Conservation (phyloP, 2,329 filamentous ascomycete species). For the Teratosphaeria epicoccoides region DNA sequence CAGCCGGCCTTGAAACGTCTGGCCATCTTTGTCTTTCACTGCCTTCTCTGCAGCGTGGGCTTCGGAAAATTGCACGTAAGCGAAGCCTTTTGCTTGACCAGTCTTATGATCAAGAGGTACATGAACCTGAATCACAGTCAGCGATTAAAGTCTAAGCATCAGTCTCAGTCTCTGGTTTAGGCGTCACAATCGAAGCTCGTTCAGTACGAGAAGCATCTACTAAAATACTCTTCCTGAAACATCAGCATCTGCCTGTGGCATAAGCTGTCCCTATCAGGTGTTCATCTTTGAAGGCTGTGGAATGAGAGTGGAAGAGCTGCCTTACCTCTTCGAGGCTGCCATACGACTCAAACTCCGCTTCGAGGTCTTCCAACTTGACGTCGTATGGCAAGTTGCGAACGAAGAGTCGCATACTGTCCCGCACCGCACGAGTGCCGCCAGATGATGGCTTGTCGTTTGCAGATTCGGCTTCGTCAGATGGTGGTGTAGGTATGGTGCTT, state of each 20-base stretch:
- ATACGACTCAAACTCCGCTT: slow-evolving; percentile 58
- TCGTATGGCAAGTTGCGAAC: slow-evolving; percentile 80
- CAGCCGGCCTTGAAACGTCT: slow-evolving; percentile 83
- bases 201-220: slow-evolving; percentile 93
- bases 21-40: slow-evolving; percentile 68
- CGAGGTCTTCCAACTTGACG: slow-evolving; percentile 65
- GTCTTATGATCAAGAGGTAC: slow-evolving; percentile 61
- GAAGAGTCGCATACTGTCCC: slow-evolving; percentile 68
- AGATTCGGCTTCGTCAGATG: slow-evolving; percentile 19
- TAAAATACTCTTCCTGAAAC: slow-evolving; percentile 91
- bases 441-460: background rate
- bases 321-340: slow-evolving; percentile 83
- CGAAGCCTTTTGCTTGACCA: slow-evolving; percentile 77
- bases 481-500: slow-evolving; percentile 16
- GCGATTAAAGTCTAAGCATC: slow-evolving; percentile 5
- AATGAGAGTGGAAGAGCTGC: slow-evolving; percentile 19
- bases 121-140: slow-evolving; percentile 56
- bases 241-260: slow-evolving; percentile 79
- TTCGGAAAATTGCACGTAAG: slow-evolving; percentile 69
- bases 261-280: slow-evolving; percentile 99
- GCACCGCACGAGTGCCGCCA: slow-evolving; percentile 50
- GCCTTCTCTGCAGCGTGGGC: slow-evolving; percentile 65
- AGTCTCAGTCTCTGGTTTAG: background rate
- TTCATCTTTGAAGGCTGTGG: slow-evolving; percentile 63
- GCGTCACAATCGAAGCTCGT: slow-evolving; percentile 7